These are phyloP conservation scores for Moesziomyces sp. DNA, from an alignment of 1,284 basidiomycete genomes.

Conservation along the genomic window DNA sequence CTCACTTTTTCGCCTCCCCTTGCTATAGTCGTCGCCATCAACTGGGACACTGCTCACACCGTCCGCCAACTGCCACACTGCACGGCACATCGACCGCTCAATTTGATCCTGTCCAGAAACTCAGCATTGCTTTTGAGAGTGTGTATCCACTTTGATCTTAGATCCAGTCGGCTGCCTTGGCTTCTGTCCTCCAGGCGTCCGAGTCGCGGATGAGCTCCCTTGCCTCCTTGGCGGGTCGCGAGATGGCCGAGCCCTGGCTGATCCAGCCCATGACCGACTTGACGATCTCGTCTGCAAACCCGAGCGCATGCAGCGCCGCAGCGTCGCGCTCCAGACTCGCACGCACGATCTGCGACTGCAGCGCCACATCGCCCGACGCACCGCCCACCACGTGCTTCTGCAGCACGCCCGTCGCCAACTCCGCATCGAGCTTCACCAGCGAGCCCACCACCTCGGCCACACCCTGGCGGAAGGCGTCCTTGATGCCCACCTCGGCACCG, in stretches of 20 bases:
- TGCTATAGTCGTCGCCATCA: too few species aligned
- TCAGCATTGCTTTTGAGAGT: too few species aligned
- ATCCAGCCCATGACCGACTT: constrained; percentile 49
- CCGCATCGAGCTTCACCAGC: constrained; percentile 72
- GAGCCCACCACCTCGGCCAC: constrained; percentile 77
- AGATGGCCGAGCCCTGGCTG: constrained; percentile 44
- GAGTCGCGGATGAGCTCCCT: constrained; percentile 33
- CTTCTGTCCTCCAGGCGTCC: constrained; percentile 31
- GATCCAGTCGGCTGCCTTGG: constrained; percentile 48
- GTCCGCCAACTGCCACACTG: too few species aligned
- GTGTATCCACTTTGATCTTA: not conserved
- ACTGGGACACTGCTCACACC: too few species aligned
- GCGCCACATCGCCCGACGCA: constrained; percentile 26
- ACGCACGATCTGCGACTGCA: constrained; percentile 38
- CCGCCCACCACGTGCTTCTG: constrained; percentile 29
- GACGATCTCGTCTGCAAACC: constrained; percentile 32
- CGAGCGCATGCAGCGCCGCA: constrained; percentile 33
- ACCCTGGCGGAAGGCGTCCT: constrained; percentile 75
- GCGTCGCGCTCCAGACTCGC: constrained; percentile 39
- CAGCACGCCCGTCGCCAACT: constrained; percentile 21
- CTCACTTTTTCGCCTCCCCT: too few species aligned
- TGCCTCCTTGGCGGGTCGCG: constrained; percentile 43
- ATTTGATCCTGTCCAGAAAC: too few species aligned
- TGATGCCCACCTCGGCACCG: constrained; percentile 59
- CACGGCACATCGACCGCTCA: too few species aligned